A percentile compares a stretch with the other conserved stretches of the same genome.
Evolutionary conservation across 768 basidiomycete species (phyloP).

Genomic region (Clavaria fumosa): DNA sequence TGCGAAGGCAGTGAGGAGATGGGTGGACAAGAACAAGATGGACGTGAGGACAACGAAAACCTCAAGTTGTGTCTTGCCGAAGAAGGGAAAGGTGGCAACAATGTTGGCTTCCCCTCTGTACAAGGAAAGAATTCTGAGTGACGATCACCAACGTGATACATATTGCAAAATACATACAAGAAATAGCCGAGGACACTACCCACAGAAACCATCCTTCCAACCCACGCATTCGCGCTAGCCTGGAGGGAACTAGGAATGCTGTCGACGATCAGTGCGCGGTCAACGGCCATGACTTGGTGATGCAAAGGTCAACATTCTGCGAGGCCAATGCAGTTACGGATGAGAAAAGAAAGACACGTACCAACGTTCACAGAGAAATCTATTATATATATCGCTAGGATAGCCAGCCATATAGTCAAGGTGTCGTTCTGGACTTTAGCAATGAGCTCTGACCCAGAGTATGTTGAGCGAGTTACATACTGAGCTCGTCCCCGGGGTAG

Average conservation of each 20-base stretch:
- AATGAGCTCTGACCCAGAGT: not conserved
- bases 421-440: slow-evolving; percentile 32
- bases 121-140: no score
- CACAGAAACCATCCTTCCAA: slow-evolving; percentile 78
- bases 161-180: no score
- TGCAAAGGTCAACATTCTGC: slow-evolving; percentile 5
- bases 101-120: no score
- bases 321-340: slow-evolving; percentile 5
- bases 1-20: slow-evolving; percentile 31
- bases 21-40: not conserved
- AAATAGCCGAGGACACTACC: slow-evolving; percentile 83
- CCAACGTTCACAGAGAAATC: slow-evolving; percentile 45
- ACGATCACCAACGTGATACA: no score
- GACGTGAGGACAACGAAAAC: slow-evolving; percentile 66
- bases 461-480: slow-evolving; percentile 13
- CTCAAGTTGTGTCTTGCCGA: slow-evolving; percentile 69
- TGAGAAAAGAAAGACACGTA: slow-evolving; percentile 10
- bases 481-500: slow-evolving; percentile 16
- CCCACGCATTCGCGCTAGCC: slow-evolving; percentile 87
- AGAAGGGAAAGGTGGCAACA: slow-evolving; percentile 49
- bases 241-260: slow-evolving; percentile 60
- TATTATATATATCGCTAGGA: slow-evolving; percentile 35
- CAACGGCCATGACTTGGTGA: slow-evolving; percentile 85
- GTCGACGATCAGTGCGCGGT: slow-evolving; percentile 84
- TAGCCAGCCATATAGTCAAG: slow-evolving; percentile 64